Percentiles rank a stretch among this genome's conserved stretches.
These are phyloP conservation scores for Haberlea rhodopensis DNA, from an alignment of 257 asterid genomes.

Conservation along the genomic window DNA sequence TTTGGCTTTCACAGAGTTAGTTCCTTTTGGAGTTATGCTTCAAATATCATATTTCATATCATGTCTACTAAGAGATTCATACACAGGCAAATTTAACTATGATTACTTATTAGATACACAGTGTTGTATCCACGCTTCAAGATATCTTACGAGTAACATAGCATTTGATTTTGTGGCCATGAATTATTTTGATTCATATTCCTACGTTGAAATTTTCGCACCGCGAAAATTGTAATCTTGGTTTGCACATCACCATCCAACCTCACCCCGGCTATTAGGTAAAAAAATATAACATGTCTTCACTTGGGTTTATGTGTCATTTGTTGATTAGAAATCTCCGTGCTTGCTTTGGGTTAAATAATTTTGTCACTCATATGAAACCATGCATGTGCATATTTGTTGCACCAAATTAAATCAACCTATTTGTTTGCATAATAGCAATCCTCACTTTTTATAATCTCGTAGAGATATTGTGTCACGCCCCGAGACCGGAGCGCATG, in stretches of 20 bases:
- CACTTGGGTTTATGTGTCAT: conserved; percentile 7
- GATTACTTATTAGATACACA: conserved; percentile 2
- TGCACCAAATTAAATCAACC: conserved; percentile 48
- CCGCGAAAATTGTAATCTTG: background rate
- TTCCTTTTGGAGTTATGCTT: conserved; percentile 37
- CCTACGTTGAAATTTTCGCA: conserved; percentile 1
- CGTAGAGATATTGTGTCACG: conserved; percentile 45
- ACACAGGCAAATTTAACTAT: conserved; percentile 9
- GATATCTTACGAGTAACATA: background rate
- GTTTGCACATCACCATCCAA: background rate
- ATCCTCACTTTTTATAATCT: conserved; percentile 35
- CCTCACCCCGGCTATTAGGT: background rate
- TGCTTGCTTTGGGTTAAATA: conserved; percentile 30
- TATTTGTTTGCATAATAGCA: conserved; percentile 22
- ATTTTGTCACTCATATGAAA: conserved; percentile 49
- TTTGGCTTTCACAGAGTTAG: conserved; percentile 25
- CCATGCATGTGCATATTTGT: conserved; percentile 76
- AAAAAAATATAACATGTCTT: background rate
- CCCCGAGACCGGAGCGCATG: no score
- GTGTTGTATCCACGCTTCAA: background rate
- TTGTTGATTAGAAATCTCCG: conserved; percentile 31
- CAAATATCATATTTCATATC: conserved; percentile 29
- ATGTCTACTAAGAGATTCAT: conserved; percentile 28
- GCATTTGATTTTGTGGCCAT: conserved; percentile 18
- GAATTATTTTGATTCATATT: conserved; percentile 15